These are phyloP conservation scores for Haplosporangium sp. DNA, from an alignment of 371 early-diverging fungal species.

Conservation along the genomic window DNA sequence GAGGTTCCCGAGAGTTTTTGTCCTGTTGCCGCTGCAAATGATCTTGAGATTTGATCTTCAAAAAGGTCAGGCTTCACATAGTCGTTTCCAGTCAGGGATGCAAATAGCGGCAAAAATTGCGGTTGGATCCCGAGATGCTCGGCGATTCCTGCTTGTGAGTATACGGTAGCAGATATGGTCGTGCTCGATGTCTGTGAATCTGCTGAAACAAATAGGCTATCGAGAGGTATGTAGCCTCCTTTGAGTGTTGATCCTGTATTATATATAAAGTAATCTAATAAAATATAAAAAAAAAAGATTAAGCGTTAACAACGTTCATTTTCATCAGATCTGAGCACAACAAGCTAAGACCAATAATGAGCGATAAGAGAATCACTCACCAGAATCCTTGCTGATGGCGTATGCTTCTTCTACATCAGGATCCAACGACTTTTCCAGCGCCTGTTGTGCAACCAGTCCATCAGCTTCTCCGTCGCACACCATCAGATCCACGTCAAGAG, in stretches of 20 bases:
- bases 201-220: constrained; percentile 50
- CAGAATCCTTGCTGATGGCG: constrained; percentile 67
- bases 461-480: constrained; percentile 68
- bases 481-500: constrained; percentile 48
- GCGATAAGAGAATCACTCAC: constrained; percentile 14
- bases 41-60: constrained; percentile 51
- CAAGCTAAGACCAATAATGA: background rate
- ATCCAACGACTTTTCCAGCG: constrained; percentile 52
- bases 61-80: constrained; percentile 59
- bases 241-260: constrained; percentile 57
- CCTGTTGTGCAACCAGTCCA: constrained; percentile 59
- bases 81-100: constrained; percentile 68
- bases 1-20: constrained; percentile 19
- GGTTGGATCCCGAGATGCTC: constrained; percentile 53
- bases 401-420: constrained; percentile 54
- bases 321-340: background rate
- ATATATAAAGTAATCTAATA: constrained; percentile 66
- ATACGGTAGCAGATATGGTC: constrained; percentile 56
- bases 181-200: constrained; percentile 21
- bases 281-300: background rate
- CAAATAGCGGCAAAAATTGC: constrained; percentile 61
- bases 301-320: background rate
- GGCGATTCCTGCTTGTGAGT: constrained; percentile 58
- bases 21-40: constrained; percentile 29
- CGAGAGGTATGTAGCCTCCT: constrained; percentile 67